These are phyloP conservation scores for Niveomyces coronatus DNA, from an alignment of 2,329 filamentous ascomycete species.

Conservation along the genomic window DNA sequence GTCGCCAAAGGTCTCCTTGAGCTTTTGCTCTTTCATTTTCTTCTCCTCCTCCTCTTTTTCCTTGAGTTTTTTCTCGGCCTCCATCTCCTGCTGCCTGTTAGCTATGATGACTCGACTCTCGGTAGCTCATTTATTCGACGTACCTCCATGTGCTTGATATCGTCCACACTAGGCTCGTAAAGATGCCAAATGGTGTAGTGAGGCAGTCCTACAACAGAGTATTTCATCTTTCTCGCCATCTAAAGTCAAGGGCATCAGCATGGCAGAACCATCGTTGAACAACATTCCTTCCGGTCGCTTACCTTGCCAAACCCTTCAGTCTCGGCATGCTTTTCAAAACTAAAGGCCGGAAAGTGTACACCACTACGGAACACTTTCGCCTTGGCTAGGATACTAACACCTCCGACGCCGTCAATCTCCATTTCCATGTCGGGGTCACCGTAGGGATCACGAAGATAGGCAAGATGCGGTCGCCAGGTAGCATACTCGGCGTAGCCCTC, in stretches of 20 bases:
- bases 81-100: constrained; percentile 62
- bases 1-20: constrained; percentile 72
- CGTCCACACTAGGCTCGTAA: constrained; percentile 97
- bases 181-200: constrained; percentile 99
- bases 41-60: constrained; percentile 69
- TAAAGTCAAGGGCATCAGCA: constrained; percentile 26
- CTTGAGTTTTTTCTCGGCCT: constrained; percentile 62
- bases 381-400: constrained; percentile 94
- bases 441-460: constrained; percentile 91
- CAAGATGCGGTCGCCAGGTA: constrained; percentile 93
- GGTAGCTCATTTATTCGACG: constrained; percentile 10
- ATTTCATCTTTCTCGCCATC: constrained; percentile 97
- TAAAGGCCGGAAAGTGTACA: constrained; percentile 96
- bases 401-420: constrained; percentile 96
- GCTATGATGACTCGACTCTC: constrained; percentile 4
- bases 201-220: constrained; percentile 86
- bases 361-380: constrained; percentile 90
- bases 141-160: constrained; percentile 92
- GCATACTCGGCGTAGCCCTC: constrained; percentile 98
- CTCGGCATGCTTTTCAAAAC: constrained; percentile 96
- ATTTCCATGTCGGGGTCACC: constrained; percentile 99
- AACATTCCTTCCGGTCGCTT: constrained; percentile 20
- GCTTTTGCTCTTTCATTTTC: constrained; percentile 62
- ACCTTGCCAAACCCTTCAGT: constrained; percentile 99
- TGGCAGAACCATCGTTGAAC: too few species aligned